Evolutionary conservation across 1,284 basidiomycete genomes (phyloP).

Genomic region (Bjerkandera adusta): DNA sequence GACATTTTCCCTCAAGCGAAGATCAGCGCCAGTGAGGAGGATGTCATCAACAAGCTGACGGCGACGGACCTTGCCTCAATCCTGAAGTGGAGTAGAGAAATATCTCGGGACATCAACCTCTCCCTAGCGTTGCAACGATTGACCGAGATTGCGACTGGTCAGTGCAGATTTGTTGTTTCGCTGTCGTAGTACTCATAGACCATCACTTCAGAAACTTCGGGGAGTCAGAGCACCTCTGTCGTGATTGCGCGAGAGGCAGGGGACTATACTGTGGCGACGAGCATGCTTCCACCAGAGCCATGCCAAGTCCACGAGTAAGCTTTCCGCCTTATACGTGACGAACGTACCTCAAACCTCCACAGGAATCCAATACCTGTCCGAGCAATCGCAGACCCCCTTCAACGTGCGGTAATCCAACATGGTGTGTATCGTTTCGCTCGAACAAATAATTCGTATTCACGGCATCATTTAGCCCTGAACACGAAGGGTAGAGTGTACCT

Average conservation of each 20-base stretch:
- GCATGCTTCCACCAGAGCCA: constrained; percentile 52
- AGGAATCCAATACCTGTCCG: constrained; percentile 63
- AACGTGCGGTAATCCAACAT: constrained; percentile 62
- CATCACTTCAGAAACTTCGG: constrained; percentile 49
- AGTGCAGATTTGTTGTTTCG: constrained; percentile 9
- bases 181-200: too few relatives aligned
- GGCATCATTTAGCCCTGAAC: constrained; percentile 49
- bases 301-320: constrained; percentile 69
- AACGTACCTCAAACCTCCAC: background rate
- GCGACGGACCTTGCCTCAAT: constrained; percentile 61
- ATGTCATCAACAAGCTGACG: constrained; percentile 45
- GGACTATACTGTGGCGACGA: constrained; percentile 67
- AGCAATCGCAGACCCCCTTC: constrained; percentile 55
- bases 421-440: constrained; percentile 36
- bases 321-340: background rate
- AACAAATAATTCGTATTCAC: background rate
- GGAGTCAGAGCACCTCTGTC: constrained; percentile 64
- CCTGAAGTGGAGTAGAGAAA: constrained; percentile 69
- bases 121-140: constrained; percentile 56
- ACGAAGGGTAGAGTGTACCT: constrained; percentile 58
- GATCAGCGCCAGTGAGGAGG: constrained; percentile 44
- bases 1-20: constrained; percentile 33
- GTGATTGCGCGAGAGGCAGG: constrained; percentile 66
- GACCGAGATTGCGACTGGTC: constrained; percentile 68
- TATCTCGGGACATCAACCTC: constrained; percentile 71